Evolutionary conservation across 305 asterid species (phyloP), one percentile per base, ranked within the genome.

Genomic region (Fraxinus platypoda): DNA sequence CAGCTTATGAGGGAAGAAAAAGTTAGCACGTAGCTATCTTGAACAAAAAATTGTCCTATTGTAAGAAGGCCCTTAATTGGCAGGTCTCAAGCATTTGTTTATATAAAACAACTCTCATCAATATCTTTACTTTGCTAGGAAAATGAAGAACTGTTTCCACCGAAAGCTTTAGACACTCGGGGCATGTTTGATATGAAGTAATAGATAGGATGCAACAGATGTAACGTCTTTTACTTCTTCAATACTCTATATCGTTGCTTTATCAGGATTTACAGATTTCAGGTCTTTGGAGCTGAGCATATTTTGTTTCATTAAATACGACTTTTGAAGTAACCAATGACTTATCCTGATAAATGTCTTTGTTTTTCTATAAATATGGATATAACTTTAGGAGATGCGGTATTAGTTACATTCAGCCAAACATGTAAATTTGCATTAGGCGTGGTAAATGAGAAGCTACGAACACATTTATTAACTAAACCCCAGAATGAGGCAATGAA

Each of bases 401-500:
- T 25, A 23, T 62, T 62, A 33, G 4, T 74, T n/a, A 38, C 77
- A 74, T 33, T 73, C 7, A 43, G 21, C 6, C 64, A 62, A 78
- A 30, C 43, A 23, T 37, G 31, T 38, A 78, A 31, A 78, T 8
- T 46, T 30, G 21, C 34, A 41, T 30, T 15, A 70, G 70, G 23
- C 13, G 25, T 8, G 71, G 30, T 59, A n/a, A 59, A 23, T 64
- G 31, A 64, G 62, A 41, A 81, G 80, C 13, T n/a, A 17, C 0
- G 64, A 54, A 57, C 28, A 19, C 28, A 8, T 57, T n/a, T 57
- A 57, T 19, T 57, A 21, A 57, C 68, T 7, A 86, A 83, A 70
- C 82, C 81, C 79, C 77, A 73, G 28, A 83, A 49, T 21, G 79
- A 59, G 84, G 75, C 25, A 77, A 82, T 49, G 88, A 81, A 88